Evolutionary conservation across 164 flowering plant genomes (phyloP).

Genomic region (Dillenia turbinata): DNA sequence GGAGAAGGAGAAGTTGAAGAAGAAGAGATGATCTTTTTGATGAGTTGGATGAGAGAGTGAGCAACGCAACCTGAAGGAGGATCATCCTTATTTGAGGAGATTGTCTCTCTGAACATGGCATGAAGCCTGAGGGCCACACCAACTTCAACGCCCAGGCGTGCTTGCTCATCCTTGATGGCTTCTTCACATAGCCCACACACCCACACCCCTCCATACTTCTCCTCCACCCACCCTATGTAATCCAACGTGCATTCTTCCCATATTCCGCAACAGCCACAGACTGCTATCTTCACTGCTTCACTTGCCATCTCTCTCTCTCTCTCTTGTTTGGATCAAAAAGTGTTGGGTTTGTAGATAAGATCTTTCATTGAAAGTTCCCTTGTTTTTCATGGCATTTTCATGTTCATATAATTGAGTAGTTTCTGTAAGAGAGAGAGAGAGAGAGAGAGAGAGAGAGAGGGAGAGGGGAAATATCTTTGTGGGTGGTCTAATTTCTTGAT

Average conservation of each 20-base stretch:
- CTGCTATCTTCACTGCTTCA: constrained; percentile 16
- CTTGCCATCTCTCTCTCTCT: constrained; percentile 3
- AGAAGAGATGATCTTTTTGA: constrained; percentile 18
- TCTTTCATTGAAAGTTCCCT: not conserved
- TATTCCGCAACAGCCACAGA: constrained; percentile 25
- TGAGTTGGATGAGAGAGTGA: constrained; percentile 12
- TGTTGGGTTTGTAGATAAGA: constrained; percentile 13
- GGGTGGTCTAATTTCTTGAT: not conserved
- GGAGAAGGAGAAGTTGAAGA: not conserved
- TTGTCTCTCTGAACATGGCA: constrained; percentile 11
- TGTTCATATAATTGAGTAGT: not conserved
- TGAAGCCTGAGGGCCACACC: constrained; percentile 19
- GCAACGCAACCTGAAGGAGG: constrained; percentile 13
- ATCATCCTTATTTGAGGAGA: not conserved
- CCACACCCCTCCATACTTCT: constrained; percentile 19
- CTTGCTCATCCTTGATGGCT: constrained; percentile 26
- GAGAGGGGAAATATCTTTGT: constrained; percentile 5
- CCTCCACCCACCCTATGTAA: constrained; percentile 19
- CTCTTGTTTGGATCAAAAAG: constrained; percentile 11
- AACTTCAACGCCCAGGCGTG: constrained; percentile 16
- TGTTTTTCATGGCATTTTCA: not conserved
- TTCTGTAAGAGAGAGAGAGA: not conserved
- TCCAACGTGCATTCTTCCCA: constrained; percentile 23
- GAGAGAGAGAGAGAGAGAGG: not conserved
- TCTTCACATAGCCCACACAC: constrained; percentile 25